Percentiles rank a stretch among this genome's conserved stretches.
Conservation (phyloP, 2,329 filamentous ascomycete species). For the Venturia aucupariae region DNA sequence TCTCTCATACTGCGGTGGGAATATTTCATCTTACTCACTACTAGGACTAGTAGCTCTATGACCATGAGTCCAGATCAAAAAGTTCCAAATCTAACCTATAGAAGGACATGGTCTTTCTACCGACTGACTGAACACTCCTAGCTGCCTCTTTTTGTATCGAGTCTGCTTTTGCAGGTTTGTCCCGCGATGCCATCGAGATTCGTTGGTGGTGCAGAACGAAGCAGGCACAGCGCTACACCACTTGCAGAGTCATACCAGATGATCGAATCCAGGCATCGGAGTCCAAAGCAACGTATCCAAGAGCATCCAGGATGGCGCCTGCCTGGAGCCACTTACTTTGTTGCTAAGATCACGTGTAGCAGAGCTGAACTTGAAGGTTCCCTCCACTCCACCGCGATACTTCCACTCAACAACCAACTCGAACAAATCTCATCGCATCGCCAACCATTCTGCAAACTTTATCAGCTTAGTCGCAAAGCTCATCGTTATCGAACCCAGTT, state of each 20-base stretch:
- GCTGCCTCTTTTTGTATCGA: background rate
- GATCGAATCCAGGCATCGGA: background rate
- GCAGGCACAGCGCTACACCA: background rate
- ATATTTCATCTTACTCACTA: background rate
- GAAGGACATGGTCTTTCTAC: background rate
- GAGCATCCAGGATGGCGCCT: background rate
- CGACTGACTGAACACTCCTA: background rate
- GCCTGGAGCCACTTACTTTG: background rate
- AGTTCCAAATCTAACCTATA: background rate
- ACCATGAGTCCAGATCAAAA: background rate
- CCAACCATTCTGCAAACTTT: background rate
- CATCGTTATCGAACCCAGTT: background rate
- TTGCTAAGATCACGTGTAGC: background rate
- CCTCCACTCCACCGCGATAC: background rate
- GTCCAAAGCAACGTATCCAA: background rate
- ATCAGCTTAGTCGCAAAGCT: slow-evolving; percentile 8
- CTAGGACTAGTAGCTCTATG: background rate
- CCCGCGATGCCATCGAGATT: background rate
- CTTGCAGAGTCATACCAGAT: background rate
- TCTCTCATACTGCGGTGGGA: background rate
- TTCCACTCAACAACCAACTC: background rate
- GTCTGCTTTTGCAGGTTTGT: background rate
- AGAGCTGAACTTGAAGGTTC: background rate
- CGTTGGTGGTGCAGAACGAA: background rate
- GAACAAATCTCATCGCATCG: background rate